Evolutionary conservation across 352 stramenopile species (phyloP), one percentile per base, ranked within the genome.

Genomic region (Pythium graminicola): DNA sequence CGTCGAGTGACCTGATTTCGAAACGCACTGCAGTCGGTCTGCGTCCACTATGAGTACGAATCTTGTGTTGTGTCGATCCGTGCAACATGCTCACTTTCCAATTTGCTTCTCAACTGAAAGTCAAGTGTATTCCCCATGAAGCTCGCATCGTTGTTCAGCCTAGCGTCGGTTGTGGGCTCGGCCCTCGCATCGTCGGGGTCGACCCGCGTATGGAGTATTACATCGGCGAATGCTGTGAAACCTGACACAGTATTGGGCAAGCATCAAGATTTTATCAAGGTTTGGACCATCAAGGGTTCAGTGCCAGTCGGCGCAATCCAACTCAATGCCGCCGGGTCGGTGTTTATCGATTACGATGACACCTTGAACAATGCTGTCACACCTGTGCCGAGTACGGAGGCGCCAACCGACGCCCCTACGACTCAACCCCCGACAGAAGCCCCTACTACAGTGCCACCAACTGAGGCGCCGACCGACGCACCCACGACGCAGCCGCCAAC

Each of bases 41-140:
- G n/a, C n/a, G n/a, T n/a, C n/a, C n/a, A n/a, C n/a, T n/a, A n/a
- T n/a, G n/a, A n/a, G n/a, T n/a, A n/a, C n/a, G n/a, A n/a, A n/a
- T n/a, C n/a, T n/a, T n/a, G n/a, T n/a, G n/a, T n/a, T n/a, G n/a
- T n/a, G n/a, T n/a, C n/a, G n/a, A n/a, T n/a, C n/a, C n/a, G n/a
- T n/a, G n/a, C n/a, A n/a, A n/a, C n/a, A n/a, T n/a, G 3, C 52
- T 61, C 53, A 61, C 36, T 50, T 54, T 54, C 44, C 53, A 61
- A 54, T 20, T 48, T 29, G 35, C 36, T 28, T 36, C 33, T 3
- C 42, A 50, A 24, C 2, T 36, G 36, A 26, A 47, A 54, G 47
- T 45, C 48, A 32, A 32, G 40, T 8, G 26, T 4, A 14, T 10
- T 22, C 33, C 19, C 22, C 17, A 63, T 63, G 55, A 50, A 63